Base-by-base conservation (phyloP, 2,329 filamentous ascomycete species). In the Huntiella bhutanensis region DNA sequence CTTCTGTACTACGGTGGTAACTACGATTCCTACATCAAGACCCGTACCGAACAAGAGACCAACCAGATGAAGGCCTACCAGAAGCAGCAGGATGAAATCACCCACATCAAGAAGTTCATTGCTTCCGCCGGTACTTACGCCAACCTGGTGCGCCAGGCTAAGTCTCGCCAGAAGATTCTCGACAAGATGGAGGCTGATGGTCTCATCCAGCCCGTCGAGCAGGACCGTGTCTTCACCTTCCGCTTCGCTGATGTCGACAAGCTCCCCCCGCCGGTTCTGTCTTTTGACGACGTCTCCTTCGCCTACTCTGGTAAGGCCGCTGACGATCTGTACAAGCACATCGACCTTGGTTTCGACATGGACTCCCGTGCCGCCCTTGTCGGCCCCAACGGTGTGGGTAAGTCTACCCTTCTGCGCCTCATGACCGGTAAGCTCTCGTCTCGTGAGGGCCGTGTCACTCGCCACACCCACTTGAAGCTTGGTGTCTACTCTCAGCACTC, bases 181-280 rank as follows among this genome's bases (percentile, higher is more conserved):
- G 91, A 98, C 75, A 98, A 98, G 80, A 98, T 98, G 91, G 88
- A 96, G 73, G 91, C 92, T 56, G 91, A 98, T 58, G 91, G 91
- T 55, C 91, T 96, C 65, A 96, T 98, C 61, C 81, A 98, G 66
- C 83, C 85, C 48, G 86, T 98, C 52, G 65, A 72, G 47, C 66
- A 75, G 53, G 91, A 98, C 66, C 75, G 77, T 52, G 81, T 94
- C 59, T 98, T 98, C 69, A 88, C 80, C 49, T 98, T 98, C 80
- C 80, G 88, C 59, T 98, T 98, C 64, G 91, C 91, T 55, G 87
- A 96, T 59, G 91, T 96, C 46, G 91, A 98, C 62, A 98, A 98
- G 74, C 80, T 98, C n/a, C 91, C 91, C 10, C 92, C 91, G 45
- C 91, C 91, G 35, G 91, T 98, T 40, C 69, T 98, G 56, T 88